phyloP scores from a whole-genome alignment of 495 filamentous ascomycete genomes.

The Penicillium chermesinum region DNA sequence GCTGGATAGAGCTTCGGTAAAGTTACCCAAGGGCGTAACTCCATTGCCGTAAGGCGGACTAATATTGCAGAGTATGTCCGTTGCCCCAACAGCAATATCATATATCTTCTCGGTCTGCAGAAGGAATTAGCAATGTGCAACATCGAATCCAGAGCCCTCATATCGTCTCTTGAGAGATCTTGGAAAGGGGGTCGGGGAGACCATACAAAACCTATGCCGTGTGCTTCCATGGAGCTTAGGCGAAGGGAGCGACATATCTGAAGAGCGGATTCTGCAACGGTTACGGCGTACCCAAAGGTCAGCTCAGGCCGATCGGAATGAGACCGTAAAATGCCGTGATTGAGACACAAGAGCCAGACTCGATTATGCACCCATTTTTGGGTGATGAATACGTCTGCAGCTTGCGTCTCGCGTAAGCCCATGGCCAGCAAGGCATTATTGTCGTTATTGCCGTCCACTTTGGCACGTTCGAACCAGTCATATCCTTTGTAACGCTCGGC shows the following conservation, averaged over 20 bases:
- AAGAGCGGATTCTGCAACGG: constrained; percentile 60
- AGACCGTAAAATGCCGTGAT: constrained; percentile 50
- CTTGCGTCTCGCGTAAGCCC: constrained; percentile 59
- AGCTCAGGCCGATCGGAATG: constrained; percentile 50
- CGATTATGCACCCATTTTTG: constrained; percentile 84
- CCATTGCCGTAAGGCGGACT: constrained; percentile 21
- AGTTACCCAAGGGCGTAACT: constrained; percentile 10
- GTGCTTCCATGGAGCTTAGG: constrained; percentile 63
- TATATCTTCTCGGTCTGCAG: constrained; percentile 38
- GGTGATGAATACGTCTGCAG: constrained; percentile 63
- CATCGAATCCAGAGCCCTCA: not conserved
- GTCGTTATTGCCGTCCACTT: constrained; percentile 15
- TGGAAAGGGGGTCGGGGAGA: no score
- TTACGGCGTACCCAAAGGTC: constrained; percentile 65
- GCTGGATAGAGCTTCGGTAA: constrained; percentile 14
- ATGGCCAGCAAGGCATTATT: constrained; percentile 40
- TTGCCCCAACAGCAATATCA: constrained; percentile 37
- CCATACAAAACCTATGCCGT: constrained; percentile 66
- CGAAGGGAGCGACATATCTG: constrained; percentile 59
- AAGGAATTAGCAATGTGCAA: constrained; percentile 8
- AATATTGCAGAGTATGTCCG: constrained; percentile 31
- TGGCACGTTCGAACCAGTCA: constrained; percentile 60
- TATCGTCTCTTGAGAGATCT: no score
- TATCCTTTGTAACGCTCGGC: constrained; percentile 45
- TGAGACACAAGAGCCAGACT: constrained; percentile 64